Percentiles rank a stretch among this genome's conserved stretches.
These are phyloP conservation scores for Pilatotrama ljubarskyi DNA, from an alignment of 768 basidiomycete genomes.

Conservation along the genomic window DNA sequence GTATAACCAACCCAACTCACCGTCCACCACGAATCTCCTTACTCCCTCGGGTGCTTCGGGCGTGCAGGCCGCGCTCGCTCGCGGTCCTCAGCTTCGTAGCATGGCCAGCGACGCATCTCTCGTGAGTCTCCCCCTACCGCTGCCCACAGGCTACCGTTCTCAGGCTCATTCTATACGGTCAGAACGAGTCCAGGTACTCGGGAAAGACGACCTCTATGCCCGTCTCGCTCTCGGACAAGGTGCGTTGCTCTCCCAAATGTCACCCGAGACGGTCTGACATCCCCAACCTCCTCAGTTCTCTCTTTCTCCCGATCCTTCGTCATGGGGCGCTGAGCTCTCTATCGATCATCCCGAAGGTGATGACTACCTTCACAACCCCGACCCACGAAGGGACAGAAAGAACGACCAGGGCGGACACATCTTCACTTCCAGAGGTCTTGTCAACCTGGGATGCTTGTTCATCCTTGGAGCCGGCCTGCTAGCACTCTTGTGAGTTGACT, in stretches of 20 bases:
- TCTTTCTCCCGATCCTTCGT: conserved; percentile 68
- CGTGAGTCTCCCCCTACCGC: conserved; percentile 4
- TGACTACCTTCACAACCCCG: conserved; percentile 74
- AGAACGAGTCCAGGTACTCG: conserved; percentile 24
- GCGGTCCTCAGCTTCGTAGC: conserved; percentile 17
- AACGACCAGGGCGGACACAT: conserved; percentile 43
- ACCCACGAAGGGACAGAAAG: conserved; percentile 35
- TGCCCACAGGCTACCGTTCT: background rate
- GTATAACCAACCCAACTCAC: conserved; percentile 17
- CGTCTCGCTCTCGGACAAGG: conserved; percentile 27
- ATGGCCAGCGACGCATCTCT: conserved; percentile 25
- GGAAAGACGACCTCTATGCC: conserved; percentile 18
- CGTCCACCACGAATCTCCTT: conserved; percentile 26
- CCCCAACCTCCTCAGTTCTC: conserved; percentile 50
- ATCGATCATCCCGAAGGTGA: conserved; percentile 53
- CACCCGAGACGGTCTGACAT: background rate
- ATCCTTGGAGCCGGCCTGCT: conserved; percentile 50
- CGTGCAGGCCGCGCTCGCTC: conserved; percentile 22
- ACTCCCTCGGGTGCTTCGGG: conserved; percentile 12
- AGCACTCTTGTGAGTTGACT: conserved; percentile 56
- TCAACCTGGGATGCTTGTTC: conserved; percentile 71
- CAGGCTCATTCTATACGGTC: background rate
- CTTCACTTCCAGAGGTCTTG: conserved; percentile 61
- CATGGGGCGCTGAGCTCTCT: conserved; percentile 70
- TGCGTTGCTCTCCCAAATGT: background rate